Evolutionary conservation across 805 yeast species (phyloP), one percentile per base, ranked within the genome.

Genomic region (Ogataea philodendri): DNA sequence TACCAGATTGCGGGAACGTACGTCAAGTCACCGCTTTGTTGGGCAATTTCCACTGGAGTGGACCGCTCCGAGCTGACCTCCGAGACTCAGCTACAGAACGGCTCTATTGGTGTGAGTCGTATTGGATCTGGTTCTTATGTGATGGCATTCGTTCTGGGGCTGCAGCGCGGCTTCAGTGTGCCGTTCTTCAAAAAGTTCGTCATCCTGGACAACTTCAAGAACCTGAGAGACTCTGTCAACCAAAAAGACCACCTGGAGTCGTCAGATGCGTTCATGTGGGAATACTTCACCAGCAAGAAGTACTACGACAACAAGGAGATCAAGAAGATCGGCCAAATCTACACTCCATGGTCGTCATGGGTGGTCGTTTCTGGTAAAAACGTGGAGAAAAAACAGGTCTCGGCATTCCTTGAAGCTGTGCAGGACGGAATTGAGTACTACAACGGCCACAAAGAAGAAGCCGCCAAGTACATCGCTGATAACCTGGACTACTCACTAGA

Each of bases 331-430:
- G 97, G 95, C 10, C 85, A 84, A 46, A 87, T 88, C 39, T 84
- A 83, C 62, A 88, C 97, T 1, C 97, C 97, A 13, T 88, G 97
- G 97, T 90, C 96, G 8, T 84, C 95, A 2, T 88, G 96, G 96
- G 89, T 86, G 10, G 70, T 87, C 31, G 76, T 78, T 14, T 77
- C 77, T 5, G 60, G 70, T 35, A 52, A 63, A 10, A 65, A 62
- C n/a, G 47, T 70, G 5, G 58, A 55, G 5, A 46, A 49, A 3
- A 54, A 43, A 6, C 49, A 4, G 5, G 47, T 70, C 26, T 37
- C 41, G 3, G 49, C 48, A 3, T 81, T 87, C 41, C 45, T 78
- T 31, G 49, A 55, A 2, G 80, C 79, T 1, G 63, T 87, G 23
- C 73, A 78, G 52, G 60, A 72, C 38, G 97, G 96, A 10, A 70